Conservation (phyloP, 2,329 filamentous ascomycete species). For the Botrytis hyacinthi region DNA sequence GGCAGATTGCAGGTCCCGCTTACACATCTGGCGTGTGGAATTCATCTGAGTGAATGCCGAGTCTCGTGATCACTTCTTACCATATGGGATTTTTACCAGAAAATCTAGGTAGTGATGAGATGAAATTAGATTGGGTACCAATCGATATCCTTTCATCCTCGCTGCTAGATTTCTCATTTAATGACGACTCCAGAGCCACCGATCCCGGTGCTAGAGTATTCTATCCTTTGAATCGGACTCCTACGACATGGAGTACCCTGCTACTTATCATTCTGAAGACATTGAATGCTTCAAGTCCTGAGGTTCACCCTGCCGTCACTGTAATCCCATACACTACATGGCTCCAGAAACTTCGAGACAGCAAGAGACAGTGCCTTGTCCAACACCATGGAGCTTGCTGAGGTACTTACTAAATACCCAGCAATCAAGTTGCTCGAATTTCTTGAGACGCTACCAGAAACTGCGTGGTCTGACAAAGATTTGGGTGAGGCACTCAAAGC, state of each 20-base stretch:
- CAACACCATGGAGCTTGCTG: too few species aligned
- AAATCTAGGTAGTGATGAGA: not conserved
- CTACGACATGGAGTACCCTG: not conserved
- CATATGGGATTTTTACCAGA: not conserved
- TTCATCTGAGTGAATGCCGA: not conserved
- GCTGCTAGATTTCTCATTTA: not conserved
- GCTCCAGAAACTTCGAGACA: too few species aligned
- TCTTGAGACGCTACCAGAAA: too few species aligned
- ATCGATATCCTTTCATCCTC: slow-evolving; percentile 11
- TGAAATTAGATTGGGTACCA: slow-evolving; percentile 11
- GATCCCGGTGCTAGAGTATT: not conserved
- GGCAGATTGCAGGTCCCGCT: slow-evolving; percentile 45
- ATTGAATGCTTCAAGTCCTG: too few species aligned
- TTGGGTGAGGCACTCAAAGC: too few species aligned
- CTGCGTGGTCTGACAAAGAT: too few species aligned
- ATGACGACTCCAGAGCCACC: not conserved
- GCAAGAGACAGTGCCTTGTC: too few species aligned
- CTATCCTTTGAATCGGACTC: not conserved
- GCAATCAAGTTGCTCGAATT: too few species aligned
- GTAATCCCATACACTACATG: too few species aligned
- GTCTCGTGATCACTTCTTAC: slow-evolving; percentile 2
- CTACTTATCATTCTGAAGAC: not conserved
- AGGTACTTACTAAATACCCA: too few species aligned
- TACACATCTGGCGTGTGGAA: slow-evolving; percentile 4
- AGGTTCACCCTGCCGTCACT: too few species aligned